Conservation (phyloP, 768 basidiomycete genomes). For the Amanita pallidorosea region DNA sequence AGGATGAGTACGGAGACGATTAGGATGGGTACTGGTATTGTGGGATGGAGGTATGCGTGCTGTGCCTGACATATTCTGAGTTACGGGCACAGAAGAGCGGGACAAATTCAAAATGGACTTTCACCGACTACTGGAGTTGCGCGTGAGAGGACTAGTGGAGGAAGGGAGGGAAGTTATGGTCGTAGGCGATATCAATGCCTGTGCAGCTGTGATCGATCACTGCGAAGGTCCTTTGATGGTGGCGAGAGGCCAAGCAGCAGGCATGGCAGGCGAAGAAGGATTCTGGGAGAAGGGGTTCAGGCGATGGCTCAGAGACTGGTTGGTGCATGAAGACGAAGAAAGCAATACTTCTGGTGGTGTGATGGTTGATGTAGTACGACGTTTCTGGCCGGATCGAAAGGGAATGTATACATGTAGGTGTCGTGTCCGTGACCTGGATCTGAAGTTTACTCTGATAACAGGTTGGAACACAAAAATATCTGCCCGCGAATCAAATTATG, state of each 20-base stretch:
- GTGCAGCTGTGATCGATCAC: constrained; percentile 79
- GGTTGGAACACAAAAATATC: constrained; percentile 95
- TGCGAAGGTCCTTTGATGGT: constrained; percentile 69
- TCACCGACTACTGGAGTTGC: constrained; percentile 67
- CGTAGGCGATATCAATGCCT: constrained; percentile 88
- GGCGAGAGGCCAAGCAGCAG: constrained; percentile 25
- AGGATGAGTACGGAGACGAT: no score
- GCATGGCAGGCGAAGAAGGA: constrained; percentile 27
- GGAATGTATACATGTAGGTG: constrained; percentile 93
- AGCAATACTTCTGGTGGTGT: constrained; percentile 18
- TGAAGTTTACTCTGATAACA: constrained; percentile 17
- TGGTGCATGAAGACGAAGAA: constrained; percentile 39
- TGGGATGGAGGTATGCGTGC: no score
- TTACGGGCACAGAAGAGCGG: constrained; percentile 70
- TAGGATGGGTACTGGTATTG: no score
- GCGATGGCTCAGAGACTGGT: constrained; percentile 67
- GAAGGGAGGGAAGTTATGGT: constrained; percentile 79
- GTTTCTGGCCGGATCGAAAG: constrained; percentile 72
- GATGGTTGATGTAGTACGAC: constrained; percentile 77
- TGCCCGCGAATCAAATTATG: constrained; percentile 89
- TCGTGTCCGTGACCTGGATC: background rate
- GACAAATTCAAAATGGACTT: constrained; percentile 87
- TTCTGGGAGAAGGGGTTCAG: constrained; percentile 55
- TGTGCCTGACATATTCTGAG: no score
- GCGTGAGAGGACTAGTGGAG: constrained; percentile 57